Percentiles rank a stretch among this genome's conserved stretches.
phyloP scores from a whole-genome alignment of 768 basidiomycete genomes.

The Termitomyces sp. region DNA sequence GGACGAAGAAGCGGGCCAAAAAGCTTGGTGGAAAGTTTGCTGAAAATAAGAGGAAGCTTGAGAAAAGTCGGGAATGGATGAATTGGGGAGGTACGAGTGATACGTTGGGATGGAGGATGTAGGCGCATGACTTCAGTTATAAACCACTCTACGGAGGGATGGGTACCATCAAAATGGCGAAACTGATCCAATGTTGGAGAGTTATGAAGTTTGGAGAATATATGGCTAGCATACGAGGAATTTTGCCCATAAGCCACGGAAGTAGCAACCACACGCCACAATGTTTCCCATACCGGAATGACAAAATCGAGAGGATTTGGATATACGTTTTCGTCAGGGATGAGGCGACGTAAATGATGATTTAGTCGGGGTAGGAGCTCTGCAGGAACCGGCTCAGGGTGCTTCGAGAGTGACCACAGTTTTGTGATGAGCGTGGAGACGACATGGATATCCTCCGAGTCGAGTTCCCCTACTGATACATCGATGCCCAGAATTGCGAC shows the following conservation, averaged over 20 bases:
- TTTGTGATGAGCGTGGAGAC: constrained; percentile 43
- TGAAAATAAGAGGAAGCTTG: constrained; percentile 1
- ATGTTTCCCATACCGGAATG: constrained; percentile 59
- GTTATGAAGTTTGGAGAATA: constrained; percentile 37
- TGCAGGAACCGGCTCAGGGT: constrained; percentile 25
- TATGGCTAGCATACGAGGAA: constrained; percentile 15
- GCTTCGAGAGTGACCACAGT: constrained; percentile 48
- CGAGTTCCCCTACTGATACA: constrained; percentile 28
- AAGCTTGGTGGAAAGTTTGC: not conserved
- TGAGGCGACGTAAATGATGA: constrained; percentile 36
- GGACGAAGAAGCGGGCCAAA: constrained; percentile 12
- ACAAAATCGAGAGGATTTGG: constrained; percentile 49
- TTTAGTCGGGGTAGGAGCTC: constrained; percentile 35
- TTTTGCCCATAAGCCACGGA: constrained; percentile 36
- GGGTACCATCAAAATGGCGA: constrained; percentile 9
- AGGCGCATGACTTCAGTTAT: constrained; percentile 47
- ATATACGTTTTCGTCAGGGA: constrained; percentile 33
- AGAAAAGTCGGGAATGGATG: constrained; percentile 4
- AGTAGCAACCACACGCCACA: constrained; percentile 60
- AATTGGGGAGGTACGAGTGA: constrained; percentile 28
- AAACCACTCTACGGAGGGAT: constrained; percentile 34
- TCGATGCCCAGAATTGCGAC: constrained; percentile 39
- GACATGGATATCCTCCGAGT: constrained; percentile 30
- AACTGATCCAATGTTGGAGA: constrained; percentile 32
- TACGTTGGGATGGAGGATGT: constrained; percentile 50